phyloP scores from a whole-genome alignment of 2,329 filamentous ascomycete species.

The Cercospora citrullina region DNA sequence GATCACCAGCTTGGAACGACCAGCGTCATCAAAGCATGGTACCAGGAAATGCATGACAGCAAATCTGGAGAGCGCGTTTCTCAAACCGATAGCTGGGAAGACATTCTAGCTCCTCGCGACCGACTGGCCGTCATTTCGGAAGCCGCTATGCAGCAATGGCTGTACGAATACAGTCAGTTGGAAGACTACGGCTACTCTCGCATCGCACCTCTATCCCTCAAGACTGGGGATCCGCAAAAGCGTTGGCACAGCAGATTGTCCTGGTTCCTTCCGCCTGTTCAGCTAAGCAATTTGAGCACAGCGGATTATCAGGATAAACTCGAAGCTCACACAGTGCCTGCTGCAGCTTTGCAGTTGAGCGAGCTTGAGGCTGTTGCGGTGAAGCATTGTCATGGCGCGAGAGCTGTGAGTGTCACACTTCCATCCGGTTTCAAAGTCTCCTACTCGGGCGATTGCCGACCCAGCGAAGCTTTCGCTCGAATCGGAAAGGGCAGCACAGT shows the following conservation, averaged over 20 bases:
- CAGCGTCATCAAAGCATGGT: conserved; percentile 82
- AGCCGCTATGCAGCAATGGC: conserved; percentile 68
- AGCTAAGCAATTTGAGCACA: conserved; percentile 26
- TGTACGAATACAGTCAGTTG: conserved; percentile 75
- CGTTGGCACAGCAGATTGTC: conserved; percentile 27
- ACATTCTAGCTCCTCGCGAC: conserved; percentile 24
- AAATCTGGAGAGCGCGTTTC: conserved; percentile 32
- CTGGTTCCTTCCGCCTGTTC: conserved; percentile 37
- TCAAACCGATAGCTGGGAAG: conserved; percentile 28
- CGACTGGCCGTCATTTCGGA: conserved; percentile 68
- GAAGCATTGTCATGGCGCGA: conserved; percentile 74
- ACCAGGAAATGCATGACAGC: conserved; percentile 55
- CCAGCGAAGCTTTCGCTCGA: conserved; percentile 65
- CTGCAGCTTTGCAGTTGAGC: conserved; percentile 59
- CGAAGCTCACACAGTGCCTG: conserved; percentile 25
- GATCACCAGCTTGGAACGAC: conserved; percentile 89
- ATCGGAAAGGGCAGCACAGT: conserved; percentile 77
- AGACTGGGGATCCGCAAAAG: conserved; percentile 31
- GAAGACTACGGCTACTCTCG: conserved; percentile 73
- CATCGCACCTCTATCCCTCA: conserved; percentile 53
- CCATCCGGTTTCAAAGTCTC: conserved; percentile 79
- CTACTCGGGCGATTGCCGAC: conserved; percentile 93
- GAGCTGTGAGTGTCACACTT: conserved; percentile 76
- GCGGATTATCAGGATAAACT: conserved; percentile 31
- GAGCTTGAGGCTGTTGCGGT: conserved; percentile 69